A percentile compares a stretch with the other conserved stretches of the same genome.
These are phyloP conservation scores for Citrus glauca DNA, from an alignment of 345 rosid genomes.

Conservation along the genomic window DNA sequence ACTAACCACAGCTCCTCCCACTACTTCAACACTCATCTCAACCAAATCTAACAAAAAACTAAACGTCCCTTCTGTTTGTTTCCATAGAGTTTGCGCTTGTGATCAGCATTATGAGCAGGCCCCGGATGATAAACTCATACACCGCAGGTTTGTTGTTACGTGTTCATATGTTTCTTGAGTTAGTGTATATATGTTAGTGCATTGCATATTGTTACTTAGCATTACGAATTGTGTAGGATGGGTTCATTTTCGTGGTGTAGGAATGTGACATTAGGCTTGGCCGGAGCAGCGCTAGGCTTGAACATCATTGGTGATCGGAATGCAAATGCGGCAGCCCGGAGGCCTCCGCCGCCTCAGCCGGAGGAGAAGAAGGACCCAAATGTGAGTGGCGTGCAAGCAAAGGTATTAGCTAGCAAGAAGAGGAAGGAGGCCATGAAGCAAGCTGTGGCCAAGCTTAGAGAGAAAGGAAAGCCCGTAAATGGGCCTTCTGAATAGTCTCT, in stretches of 20 bases:
- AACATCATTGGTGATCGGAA: conserved; percentile 20
- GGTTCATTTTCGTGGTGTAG: conserved; percentile 22
- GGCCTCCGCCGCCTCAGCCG: conserved; percentile 61
- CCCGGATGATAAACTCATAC: conserved; percentile 21
- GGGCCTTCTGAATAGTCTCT: conserved; percentile 8
- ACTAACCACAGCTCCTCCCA: conserved; percentile 30
- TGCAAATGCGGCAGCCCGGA: conserved; percentile 56
- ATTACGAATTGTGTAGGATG: neutral
- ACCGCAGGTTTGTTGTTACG: conserved; percentile 35
- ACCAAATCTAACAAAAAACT: conserved; percentile 8
- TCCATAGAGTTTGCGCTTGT: conserved; percentile 18
- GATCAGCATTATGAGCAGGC: conserved; percentile 1
- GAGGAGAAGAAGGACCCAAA: conserved; percentile 69
- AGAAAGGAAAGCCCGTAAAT: conserved; percentile 50
- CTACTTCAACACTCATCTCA: conserved; percentile 15
- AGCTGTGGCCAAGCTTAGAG: conserved; percentile 53
- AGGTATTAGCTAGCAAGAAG: conserved; percentile 80
- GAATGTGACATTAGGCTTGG: conserved; percentile 40
- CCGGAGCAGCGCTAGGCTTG: conserved; percentile 43
- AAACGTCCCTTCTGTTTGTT: conserved; percentile 16
- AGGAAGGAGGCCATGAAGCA: conserved; percentile 56
- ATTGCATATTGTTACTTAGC: neutral
- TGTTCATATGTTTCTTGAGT: neutral
- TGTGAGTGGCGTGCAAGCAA: conserved; percentile 76
- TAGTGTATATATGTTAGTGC: neutral